phyloP scores from a whole-genome alignment of 2,329 filamentous ascomycete genomes.

The Ophiostoma angusticollis region DNA sequence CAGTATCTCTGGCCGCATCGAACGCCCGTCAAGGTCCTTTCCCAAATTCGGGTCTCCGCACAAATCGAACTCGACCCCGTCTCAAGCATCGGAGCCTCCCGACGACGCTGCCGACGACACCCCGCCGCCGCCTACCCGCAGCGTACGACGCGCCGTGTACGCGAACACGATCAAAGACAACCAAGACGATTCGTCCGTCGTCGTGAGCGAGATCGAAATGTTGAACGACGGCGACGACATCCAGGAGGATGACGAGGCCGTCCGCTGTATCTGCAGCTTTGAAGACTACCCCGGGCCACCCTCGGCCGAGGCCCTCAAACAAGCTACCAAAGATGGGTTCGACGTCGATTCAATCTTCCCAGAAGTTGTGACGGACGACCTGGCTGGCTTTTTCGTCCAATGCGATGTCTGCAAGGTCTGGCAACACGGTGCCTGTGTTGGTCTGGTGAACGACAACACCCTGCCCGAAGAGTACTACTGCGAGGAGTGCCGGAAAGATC shows the following conservation, averaged over 20 bases:
- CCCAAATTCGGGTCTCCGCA: conserved; percentile 60
- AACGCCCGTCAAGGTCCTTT: conserved; percentile 60
- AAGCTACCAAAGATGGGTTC: conserved; percentile 41
- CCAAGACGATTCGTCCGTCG: conserved; percentile 29
- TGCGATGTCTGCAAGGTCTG: conserved; percentile 97
- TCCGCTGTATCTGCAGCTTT: conserved; percentile 86
- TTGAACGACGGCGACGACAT: conserved; percentile 54
- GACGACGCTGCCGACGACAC: conserved; percentile 55
- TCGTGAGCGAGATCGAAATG: conserved; percentile 35
- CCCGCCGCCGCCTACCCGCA: conserved; percentile 58
- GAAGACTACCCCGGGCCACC: conserved; percentile 87
- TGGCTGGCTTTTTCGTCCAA: conserved; percentile 92
- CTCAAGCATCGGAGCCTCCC: conserved; percentile 55
- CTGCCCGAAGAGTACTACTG: conserved; percentile 97
- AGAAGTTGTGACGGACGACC: conserved; percentile 62
- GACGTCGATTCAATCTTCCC: conserved; percentile 44
- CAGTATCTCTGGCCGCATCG: conserved; percentile 58
- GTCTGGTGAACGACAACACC: conserved; percentile 86
- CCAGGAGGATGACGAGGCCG: conserved; percentile 83
- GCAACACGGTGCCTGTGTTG: conserved; percentile 96
- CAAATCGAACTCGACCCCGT: conserved; percentile 63
- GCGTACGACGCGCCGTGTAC: conserved; percentile 28
- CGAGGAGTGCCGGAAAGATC: conserved; percentile 82
- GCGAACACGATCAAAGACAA: conserved; percentile 28
- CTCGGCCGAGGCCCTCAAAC: conserved; percentile 41